A percentile compares a stretch with the other conserved stretches of the same genome.
These are phyloP conservation scores for Emmonsiellopsis sp. DNA, from an alignment of 2,329 filamentous ascomycete genomes.

Conservation along the genomic window DNA sequence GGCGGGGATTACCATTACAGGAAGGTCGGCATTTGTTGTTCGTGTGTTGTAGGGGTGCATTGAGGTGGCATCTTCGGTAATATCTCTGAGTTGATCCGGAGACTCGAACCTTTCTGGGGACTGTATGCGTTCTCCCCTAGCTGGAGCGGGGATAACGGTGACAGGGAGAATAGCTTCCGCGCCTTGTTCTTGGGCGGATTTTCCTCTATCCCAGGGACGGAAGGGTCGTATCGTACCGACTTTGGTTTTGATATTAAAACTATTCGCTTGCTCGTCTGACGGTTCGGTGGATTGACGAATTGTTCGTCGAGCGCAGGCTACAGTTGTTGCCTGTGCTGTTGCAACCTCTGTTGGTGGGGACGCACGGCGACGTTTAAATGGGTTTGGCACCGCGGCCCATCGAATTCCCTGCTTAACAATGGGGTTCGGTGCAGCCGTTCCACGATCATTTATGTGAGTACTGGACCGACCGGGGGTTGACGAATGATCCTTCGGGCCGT, in stretches of 20 bases:
- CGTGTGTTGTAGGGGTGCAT: not conserved
- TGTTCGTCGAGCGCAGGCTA: no score
- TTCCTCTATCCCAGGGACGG: slow-evolving; percentile 36
- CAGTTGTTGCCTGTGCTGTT: slow-evolving; percentile 40
- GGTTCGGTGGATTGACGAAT: no score
- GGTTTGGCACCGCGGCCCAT: slow-evolving; percentile 46
- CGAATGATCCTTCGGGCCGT: slow-evolving; percentile 16
- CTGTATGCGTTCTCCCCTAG: slow-evolving; percentile 45
- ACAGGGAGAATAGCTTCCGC: slow-evolving; percentile 41
- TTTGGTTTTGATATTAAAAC: slow-evolving; percentile 35
- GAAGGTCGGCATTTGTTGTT: slow-evolving; percentile 27
- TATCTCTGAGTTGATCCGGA: not conserved
- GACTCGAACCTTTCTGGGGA: slow-evolving; percentile 33
- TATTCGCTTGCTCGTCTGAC: slow-evolving; percentile 32
- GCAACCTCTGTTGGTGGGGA: slow-evolving; percentile 53
- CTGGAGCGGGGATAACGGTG: slow-evolving; percentile 52
- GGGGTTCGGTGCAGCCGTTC: slow-evolving; percentile 22
- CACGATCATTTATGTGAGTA: slow-evolving; percentile 16
- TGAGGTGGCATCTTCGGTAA: not conserved
- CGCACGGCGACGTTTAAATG: slow-evolving; percentile 49
- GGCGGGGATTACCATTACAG: slow-evolving; percentile 51
- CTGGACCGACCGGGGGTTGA: slow-evolving; percentile 5
- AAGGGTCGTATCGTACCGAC: slow-evolving; percentile 40
- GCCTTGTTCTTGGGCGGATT: slow-evolving; percentile 26
- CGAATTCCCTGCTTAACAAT: slow-evolving; percentile 22